phyloP scores from a whole-genome alignment of 2,329 filamentous ascomycete genomes.

The Neopestalotiopsis clavispora region DNA sequence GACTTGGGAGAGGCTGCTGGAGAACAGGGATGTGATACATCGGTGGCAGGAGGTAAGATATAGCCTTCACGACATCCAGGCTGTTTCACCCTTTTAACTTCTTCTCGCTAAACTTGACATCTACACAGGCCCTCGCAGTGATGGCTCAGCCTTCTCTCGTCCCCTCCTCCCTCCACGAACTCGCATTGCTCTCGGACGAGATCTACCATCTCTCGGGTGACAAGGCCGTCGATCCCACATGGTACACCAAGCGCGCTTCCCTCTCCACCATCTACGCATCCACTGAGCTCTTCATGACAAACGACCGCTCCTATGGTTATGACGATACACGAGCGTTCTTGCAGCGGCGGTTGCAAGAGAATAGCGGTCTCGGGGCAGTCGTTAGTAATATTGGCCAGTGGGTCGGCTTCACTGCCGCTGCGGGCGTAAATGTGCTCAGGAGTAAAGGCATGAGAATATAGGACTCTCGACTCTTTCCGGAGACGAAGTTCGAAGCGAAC shows the following conservation, averaged over 20 bases:
- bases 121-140: slow-evolving; percentile 78
- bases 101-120: not conserved
- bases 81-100: too few species aligned
- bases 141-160: slow-evolving; percentile 87
- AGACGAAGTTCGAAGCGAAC: too few species aligned
- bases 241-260: slow-evolving; percentile 74
- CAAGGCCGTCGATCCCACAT: slow-evolving; percentile 78
- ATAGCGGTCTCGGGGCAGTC: slow-evolving; percentile 64
- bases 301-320: slow-evolving; percentile 76
- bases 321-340: slow-evolving; percentile 81
- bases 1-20: slow-evolving; percentile 77
- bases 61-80: not conserved
- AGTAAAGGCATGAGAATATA: slow-evolving; percentile 87
- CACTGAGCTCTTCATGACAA: slow-evolving; percentile 92
- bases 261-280: slow-evolving; percentile 68
- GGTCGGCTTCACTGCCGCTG: slow-evolving; percentile 80
- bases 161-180: slow-evolving; percentile 75
- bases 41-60: slow-evolving; percentile 83
- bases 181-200: slow-evolving; percentile 85
- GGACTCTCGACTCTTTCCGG: not conserved
- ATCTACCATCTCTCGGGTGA: slow-evolving; percentile 90
- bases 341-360: slow-evolving; percentile 74
- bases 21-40: slow-evolving; percentile 73
- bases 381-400: slow-evolving; percentile 73
- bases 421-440: slow-evolving; percentile 79